Evolutionary conservation across 139 green algal species (phyloP).

Genomic region (Volvox africanus): DNA sequence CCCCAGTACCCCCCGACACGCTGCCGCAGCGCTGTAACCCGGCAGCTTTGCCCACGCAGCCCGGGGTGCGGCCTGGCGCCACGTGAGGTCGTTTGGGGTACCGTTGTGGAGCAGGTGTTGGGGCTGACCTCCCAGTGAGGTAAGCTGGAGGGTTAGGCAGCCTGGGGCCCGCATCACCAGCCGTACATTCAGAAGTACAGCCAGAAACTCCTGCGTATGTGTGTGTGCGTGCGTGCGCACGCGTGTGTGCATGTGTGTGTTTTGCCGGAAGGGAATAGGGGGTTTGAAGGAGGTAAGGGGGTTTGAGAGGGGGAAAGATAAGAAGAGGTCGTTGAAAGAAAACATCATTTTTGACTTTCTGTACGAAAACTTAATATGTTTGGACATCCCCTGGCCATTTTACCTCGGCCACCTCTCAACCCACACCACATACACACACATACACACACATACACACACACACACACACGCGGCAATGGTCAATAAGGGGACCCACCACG

Average conservation of each 20-base stretch:
- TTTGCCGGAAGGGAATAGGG: not conserved
- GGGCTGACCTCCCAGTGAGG: constrained; percentile 63
- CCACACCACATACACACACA: too few species aligned
- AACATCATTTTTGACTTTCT: too few species aligned
- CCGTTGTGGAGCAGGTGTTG: constrained; percentile 79
- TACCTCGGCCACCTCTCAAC: too few species aligned
- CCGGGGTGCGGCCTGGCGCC: constrained; percentile 59
- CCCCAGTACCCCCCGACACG: constrained; percentile 39
- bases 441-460: too few species aligned
- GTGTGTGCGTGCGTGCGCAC: not conserved
- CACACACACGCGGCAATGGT: too few species aligned
- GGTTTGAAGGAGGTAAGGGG: not conserved
- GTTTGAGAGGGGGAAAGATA: not conserved
- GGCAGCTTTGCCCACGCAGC: constrained; percentile 69
- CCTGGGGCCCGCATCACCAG: constrained; percentile 61
- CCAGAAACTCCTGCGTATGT: constrained; percentile 56
- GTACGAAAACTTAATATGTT: too few species aligned
- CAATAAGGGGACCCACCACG: constrained; percentile 43
- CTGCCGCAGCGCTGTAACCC: constrained; percentile 59
- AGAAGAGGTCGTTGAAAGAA: not conserved
- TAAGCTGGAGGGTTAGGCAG: constrained; percentile 67
- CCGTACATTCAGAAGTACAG: constrained; percentile 58
- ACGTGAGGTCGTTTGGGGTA: constrained; percentile 64
- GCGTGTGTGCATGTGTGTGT: not conserved
- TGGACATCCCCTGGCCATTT: too few species aligned